Conservation (phyloP, 1,139 yeast species). For the Nakaseomyces bracarensis region DNA sequence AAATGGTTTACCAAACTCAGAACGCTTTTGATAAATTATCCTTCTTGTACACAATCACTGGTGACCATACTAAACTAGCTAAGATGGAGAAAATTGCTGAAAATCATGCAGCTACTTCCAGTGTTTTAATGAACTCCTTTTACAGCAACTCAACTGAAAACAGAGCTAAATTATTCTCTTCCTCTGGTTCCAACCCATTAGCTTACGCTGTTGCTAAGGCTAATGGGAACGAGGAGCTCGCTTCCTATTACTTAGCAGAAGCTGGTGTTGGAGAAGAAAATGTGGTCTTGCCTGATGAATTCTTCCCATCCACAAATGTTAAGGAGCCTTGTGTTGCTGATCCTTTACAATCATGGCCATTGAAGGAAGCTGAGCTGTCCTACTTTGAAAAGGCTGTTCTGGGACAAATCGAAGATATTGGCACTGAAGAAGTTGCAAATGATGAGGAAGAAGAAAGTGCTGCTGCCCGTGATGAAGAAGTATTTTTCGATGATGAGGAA, state of each 20-base stretch:
- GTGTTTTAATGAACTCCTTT: constrained; percentile 75
- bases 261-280: constrained; percentile 59
- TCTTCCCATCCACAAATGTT: constrained; percentile 16
- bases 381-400: constrained; percentile 78
- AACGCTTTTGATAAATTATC: constrained; percentile 83
- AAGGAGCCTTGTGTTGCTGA: constrained; percentile 19
- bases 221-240: constrained; percentile 70
- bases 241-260: constrained; percentile 60
- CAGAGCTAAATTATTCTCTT: constrained; percentile 65
- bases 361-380: constrained; percentile 61
- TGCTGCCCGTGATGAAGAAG: constrained; percentile 34
- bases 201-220: constrained; percentile 92
- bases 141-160: constrained; percentile 69
- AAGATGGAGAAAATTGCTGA: constrained; percentile 90
- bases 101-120: constrained; percentile 72
- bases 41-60: constrained; percentile 76
- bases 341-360: constrained; percentile 64
- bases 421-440: constrained; percentile 33
- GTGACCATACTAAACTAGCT: constrained; percentile 62
- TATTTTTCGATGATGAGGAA: constrained; percentile 32
- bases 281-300: constrained; percentile 52
- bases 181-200: constrained; percentile 76
- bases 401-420: constrained; percentile 66
- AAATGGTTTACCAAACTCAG: constrained; percentile 80
- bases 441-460: constrained; percentile 17